Percentiles rank a stretch among this genome's conserved stretches.
phyloP scores from a whole-genome alignment of 164 flowering plant species.

The Aristolochia californica region DNA sequence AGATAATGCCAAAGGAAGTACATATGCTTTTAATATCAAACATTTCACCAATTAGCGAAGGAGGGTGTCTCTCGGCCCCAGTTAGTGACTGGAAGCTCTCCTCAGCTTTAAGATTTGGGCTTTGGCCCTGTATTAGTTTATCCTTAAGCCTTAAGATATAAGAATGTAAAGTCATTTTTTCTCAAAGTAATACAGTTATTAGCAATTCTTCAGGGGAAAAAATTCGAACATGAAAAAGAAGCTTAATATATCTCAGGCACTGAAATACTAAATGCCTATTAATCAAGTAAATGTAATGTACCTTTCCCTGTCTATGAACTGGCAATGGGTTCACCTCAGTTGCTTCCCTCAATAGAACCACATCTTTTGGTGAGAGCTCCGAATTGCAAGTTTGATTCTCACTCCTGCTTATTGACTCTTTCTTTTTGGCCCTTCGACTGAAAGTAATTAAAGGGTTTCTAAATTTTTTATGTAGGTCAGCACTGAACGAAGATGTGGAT shows the following conservation, averaged over 20 bases:
- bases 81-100: too few relatives aligned
- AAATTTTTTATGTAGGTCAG: neutral
- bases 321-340: neutral
- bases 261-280: neutral
- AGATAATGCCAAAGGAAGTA: too few relatives aligned
- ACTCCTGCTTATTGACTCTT: neutral
- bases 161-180: too few relatives aligned
- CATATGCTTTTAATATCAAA: too few relatives aligned
- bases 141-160: too few relatives aligned
- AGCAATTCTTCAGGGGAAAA: too few relatives aligned
- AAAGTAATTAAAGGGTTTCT: slow-evolving; percentile 7
- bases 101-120: too few relatives aligned
- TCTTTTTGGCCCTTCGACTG: slow-evolving; percentile 9
- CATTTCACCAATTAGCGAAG: too few relatives aligned
- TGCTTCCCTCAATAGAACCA: neutral
- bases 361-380: neutral
- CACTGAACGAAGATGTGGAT: neutral
- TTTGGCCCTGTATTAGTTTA: too few relatives aligned
- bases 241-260: neutral
- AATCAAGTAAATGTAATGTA: neutral
- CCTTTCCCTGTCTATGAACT: slow-evolving; percentile 3
- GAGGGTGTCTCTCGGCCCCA: too few relatives aligned
- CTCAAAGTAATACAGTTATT: too few relatives aligned
- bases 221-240: too few relatives aligned
- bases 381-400: slow-evolving; percentile 1